These are phyloP conservation scores for Barbarea vulgaris DNA, from an alignment of 345 rosid genomes.

Conservation along the genomic window DNA sequence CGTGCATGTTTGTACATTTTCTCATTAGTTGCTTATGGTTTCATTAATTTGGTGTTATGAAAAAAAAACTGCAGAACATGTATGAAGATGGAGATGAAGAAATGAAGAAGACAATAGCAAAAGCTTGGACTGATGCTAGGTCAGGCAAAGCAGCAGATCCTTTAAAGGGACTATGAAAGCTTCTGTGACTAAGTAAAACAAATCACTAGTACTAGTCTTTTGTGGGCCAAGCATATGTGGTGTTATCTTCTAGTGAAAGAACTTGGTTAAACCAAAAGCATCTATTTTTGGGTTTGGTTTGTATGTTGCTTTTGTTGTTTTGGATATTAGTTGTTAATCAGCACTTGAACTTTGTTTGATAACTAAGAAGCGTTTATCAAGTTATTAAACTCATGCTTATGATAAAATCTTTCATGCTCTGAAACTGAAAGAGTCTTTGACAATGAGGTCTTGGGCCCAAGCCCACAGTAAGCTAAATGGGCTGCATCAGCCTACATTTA, in stretches of 20 bases:
- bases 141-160: conserved; percentile 84
- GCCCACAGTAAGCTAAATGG: neutral
- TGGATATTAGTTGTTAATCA: neutral
- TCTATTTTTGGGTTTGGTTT: neutral
- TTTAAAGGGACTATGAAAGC: conserved; percentile 50
- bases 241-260: neutral
- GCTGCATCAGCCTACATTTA: neutral
- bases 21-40: neutral
- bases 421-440: neutral
- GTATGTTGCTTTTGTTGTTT: neutral
- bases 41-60: neutral
- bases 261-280: neutral
- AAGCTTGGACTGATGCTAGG: conserved; percentile 98
- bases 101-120: conserved; percentile 92
- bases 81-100: conserved; percentile 95
- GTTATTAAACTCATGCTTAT: neutral
- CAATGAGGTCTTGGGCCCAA: neutral
- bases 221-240: neutral
- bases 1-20: neutral
- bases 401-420: neutral
- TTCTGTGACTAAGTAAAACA: neutral
- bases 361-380: neutral
- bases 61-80: conserved; percentile 63
- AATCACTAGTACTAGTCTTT: neutral
- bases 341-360: neutral